phyloP scores from a whole-genome alignment of 1,284 basidiomycete species.

The Xerocomus amazonicus region DNA sequence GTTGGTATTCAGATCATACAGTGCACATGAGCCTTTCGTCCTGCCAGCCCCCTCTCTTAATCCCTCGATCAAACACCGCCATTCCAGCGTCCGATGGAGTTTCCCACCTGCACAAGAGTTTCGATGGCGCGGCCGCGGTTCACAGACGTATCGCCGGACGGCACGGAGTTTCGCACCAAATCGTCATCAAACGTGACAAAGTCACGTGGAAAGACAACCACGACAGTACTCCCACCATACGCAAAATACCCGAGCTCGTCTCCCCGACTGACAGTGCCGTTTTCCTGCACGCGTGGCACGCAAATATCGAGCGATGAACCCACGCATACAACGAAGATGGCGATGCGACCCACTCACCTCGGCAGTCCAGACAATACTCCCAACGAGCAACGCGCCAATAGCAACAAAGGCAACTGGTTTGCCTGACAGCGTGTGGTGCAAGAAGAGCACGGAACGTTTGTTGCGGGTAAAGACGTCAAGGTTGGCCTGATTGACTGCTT shows the following conservation, averaged over 20 bases:
- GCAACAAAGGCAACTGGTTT: constrained; percentile 56
- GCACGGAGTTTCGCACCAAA: constrained; percentile 54
- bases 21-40: background rate
- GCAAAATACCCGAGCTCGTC: constrained; percentile 65
- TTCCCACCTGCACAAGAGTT: constrained; percentile 62
- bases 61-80: background rate
- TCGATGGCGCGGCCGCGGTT: constrained; percentile 41
- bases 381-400: constrained; percentile 64
- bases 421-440: constrained; percentile 45
- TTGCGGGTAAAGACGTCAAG: constrained; percentile 78
- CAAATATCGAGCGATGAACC: constrained; percentile 6
- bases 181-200: constrained; percentile 66
- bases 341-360: constrained; percentile 22
- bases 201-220: constrained; percentile 62
- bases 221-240: constrained; percentile 68
- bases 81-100: constrained; percentile 27
- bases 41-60: too few species aligned
- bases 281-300: constrained; percentile 20
- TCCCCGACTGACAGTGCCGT: constrained; percentile 42
- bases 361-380: constrained; percentile 49
- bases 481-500: constrained; percentile 69
- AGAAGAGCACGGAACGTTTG: constrained; percentile 54
- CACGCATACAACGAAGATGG: background rate
- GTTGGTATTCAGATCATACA: constrained; percentile 2
- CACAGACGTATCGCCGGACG: background rate